Conservation (phyloP, 2,329 filamentous ascomycete species). For the Aspergillus costaricaensis region DNA sequence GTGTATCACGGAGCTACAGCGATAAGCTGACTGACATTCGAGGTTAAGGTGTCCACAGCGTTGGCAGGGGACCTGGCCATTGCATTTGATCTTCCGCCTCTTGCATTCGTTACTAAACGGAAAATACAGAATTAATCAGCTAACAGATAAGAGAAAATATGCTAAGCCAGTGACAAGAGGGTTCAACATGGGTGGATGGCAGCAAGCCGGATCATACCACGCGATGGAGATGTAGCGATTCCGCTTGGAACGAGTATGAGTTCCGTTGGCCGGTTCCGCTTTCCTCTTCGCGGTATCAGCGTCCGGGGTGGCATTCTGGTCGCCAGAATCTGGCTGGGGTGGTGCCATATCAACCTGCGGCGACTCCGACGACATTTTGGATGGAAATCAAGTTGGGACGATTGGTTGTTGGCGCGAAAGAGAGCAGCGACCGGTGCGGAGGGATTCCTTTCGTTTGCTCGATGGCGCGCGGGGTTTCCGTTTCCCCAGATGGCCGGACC, state of each 20-base stretch:
- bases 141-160: not conserved
- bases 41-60: slow-evolving; percentile 65
- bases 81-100: slow-evolving; percentile 68
- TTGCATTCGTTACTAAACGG: slow-evolving; percentile 62
- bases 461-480: slow-evolving; percentile 30
- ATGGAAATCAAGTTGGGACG: slow-evolving; percentile 3
- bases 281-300: slow-evolving; percentile 43
- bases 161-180: not conserved
- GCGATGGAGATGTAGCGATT: slow-evolving; percentile 69
- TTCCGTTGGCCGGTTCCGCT: slow-evolving; percentile 47
- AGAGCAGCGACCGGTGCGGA: slow-evolving; percentile 34
- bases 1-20: not conserved
- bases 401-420: slow-evolving; percentile 14
- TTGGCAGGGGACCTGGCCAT: slow-evolving; percentile 65
- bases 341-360: slow-evolving; percentile 31
- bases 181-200: not conserved
- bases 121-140: slow-evolving; percentile 14
- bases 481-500: slow-evolving; percentile 34
- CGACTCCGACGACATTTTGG: slow-evolving; percentile 38
- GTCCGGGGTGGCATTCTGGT: slow-evolving; percentile 26
- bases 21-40: slow-evolving; percentile 49
- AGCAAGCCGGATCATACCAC: slow-evolving; percentile 50
- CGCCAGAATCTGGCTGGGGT: slow-evolving; percentile 25
- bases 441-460: slow-evolving; percentile 33
- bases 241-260: slow-evolving; percentile 60